Evolutionary conservation across 768 basidiomycete genomes (phyloP).

Genomic region (Auricularia auricula-judae): DNA sequence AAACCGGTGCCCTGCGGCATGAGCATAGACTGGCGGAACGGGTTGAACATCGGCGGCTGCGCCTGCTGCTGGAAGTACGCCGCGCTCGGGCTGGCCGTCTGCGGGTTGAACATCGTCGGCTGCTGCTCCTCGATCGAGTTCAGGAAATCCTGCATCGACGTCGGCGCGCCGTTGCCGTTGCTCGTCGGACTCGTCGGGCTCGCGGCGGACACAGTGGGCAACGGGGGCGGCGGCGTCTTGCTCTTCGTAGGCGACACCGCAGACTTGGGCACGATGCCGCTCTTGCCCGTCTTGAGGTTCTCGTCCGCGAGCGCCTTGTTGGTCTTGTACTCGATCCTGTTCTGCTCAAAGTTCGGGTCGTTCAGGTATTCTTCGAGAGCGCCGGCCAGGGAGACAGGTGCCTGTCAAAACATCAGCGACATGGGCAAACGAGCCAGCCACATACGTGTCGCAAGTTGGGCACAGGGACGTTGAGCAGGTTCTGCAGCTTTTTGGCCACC

Average conservation of each 20-base stretch:
- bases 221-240: constrained; percentile 10
- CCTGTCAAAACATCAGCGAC: constrained; percentile 32
- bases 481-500: constrained; percentile 86
- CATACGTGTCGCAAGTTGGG: constrained; percentile 78
- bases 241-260: constrained; percentile 5
- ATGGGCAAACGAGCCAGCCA: not conserved
- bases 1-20: constrained; percentile 22
- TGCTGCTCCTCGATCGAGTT: constrained; percentile 70
- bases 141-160: constrained; percentile 76
- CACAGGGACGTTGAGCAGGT: constrained; percentile 85
- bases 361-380: constrained; percentile 92
- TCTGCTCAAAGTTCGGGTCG: constrained; percentile 95
- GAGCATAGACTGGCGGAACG: constrained; percentile 56
- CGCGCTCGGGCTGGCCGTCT: constrained; percentile 33
- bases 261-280: not conserved
- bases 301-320: constrained; percentile 59
- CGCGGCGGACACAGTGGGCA: constrained; percentile 13
- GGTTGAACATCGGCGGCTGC: constrained; percentile 58
- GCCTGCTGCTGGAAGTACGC: constrained; percentile 15
- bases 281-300: constrained; percentile 12
- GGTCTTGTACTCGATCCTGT: constrained; percentile 81
- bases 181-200: constrained; percentile 8
- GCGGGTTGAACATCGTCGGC: constrained; percentile 57
- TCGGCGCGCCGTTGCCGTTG: constrained; percentile 14
- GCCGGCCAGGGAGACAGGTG: constrained; percentile 87